A percentile compares a stretch with the other conserved stretches of the same genome.
phyloP scores from a whole-genome alignment of 2,329 filamentous ascomycete genomes.

The Mycogone perniciosa region DNA sequence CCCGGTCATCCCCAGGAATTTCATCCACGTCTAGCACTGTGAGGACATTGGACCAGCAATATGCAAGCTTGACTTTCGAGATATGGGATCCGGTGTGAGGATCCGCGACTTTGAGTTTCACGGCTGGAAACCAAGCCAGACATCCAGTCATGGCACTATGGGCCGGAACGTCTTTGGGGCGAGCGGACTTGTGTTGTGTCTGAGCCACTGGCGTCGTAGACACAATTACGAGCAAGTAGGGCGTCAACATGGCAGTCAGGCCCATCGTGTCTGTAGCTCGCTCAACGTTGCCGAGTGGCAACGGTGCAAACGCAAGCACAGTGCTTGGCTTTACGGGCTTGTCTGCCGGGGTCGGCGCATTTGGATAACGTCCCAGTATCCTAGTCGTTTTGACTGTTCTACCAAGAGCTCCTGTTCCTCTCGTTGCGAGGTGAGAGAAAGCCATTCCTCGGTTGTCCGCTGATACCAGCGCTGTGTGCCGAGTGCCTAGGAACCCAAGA shows the following conservation, averaged over 20 bases:
- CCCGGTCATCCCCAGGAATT: constrained; percentile 58
- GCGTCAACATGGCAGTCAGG: constrained; percentile 89
- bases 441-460: constrained; percentile 96
- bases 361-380: constrained; percentile 85
- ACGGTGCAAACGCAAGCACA: constrained; percentile 81
- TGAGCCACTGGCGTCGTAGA: constrained; percentile 95
- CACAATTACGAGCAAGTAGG: constrained; percentile 91
- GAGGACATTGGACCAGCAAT: constrained; percentile 98
- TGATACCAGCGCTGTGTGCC: constrained; percentile 90
- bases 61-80: constrained; percentile 82
- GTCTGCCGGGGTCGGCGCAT: constrained; percentile 53
- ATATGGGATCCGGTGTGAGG: constrained; percentile 59
- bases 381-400: constrained; percentile 83
- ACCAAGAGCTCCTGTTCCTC: constrained; percentile 80
- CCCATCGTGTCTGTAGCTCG: constrained; percentile 82
- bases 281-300: constrained; percentile 92
- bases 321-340: constrained; percentile 84
- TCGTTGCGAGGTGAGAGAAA: constrained; percentile 90
- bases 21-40: constrained; percentile 87
- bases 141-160: constrained; percentile 92
- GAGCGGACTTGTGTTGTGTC: constrained; percentile 87
- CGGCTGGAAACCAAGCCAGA: constrained; percentile 93
- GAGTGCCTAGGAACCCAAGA: constrained; percentile 87
- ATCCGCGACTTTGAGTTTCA: constrained; percentile 77
- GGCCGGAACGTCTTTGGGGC: constrained; percentile 83